Conservation (phyloP, 1,284 basidiomycete species). For the Porodaedalea pini region DNA sequence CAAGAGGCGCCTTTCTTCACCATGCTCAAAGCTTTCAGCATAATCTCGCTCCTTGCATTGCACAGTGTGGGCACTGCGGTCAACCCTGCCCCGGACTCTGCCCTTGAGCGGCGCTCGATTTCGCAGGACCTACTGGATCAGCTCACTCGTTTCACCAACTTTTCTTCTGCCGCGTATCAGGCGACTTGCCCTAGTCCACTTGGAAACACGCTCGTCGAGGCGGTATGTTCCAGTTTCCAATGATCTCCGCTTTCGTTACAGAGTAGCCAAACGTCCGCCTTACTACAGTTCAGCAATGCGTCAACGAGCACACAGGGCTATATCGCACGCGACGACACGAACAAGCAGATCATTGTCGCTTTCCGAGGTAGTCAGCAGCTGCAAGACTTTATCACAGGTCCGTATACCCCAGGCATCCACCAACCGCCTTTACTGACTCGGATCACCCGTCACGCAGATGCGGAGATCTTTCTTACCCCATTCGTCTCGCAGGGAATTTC, state of each 20-base stretch:
- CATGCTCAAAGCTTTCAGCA: neutral
- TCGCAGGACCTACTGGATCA: conserved; percentile 1
- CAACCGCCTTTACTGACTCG: conserved; percentile 24
- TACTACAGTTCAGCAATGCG: conserved; percentile 6
- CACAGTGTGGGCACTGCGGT: neutral
- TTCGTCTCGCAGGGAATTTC: conserved; percentile 14
- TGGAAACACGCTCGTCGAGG: conserved; percentile 8
- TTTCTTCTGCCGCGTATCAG: conserved; percentile 13
- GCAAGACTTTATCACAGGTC: conserved; percentile 17
- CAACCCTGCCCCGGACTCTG: neutral
- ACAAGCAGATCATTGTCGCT: conserved; percentile 5
- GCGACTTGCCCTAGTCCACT: conserved; percentile 13
- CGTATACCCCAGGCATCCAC: neutral
- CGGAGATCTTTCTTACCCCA: conserved; percentile 5
- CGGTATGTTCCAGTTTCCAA: neutral
- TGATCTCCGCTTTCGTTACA: neutral
- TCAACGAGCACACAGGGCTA: conserved; percentile 12
- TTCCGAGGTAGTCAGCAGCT: conserved; percentile 10
- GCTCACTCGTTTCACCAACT: conserved; percentile 13
- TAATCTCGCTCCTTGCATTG: neutral
- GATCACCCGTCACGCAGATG: neutral
- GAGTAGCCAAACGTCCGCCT: neutral
- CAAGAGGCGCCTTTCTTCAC: too few relatives aligned
- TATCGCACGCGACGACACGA: conserved; percentile 11
- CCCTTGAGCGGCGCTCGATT: neutral